Base-by-base conservation (phyloP, 345 rosid species). In the Hibiscus syriacus region DNA sequence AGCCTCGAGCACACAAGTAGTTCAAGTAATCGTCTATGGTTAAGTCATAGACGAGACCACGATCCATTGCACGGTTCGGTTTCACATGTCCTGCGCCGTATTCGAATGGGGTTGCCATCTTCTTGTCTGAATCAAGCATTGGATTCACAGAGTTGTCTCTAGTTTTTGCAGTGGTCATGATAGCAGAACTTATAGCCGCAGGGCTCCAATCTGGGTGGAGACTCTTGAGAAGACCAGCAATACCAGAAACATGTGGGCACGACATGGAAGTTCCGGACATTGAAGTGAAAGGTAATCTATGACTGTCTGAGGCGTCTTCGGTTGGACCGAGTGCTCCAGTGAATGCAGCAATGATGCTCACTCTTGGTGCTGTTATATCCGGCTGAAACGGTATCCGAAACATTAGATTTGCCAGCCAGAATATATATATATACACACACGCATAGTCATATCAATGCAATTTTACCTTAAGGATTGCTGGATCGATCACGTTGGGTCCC, bases 321-420 rank as follows among this genome's bases (percentile, higher is more conserved):
- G 71, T 49, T 14, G 84, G 81, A 2, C 68, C 62, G 0, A 10
- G 54, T 55, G 69, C 75, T 73, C 54, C 67, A 2, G 72, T 55
- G 70, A 16, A 80, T 25, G 85, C 86, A 14, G 86, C 86, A 54
- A 87, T 71, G 36, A 85, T 52, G 57, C 60, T 56, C 48, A 82
- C 79, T 12, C 90, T 89, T 0, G 92, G 89, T 49, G 90, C 88
- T 34, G 77, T 82, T n/a, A 87, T 52, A 74, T 86, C 87, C 32
- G 88, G 88, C 87, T 84, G 73, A 29, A 41, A 76, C 2, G 6
- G 16, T 9, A 3, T 25, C 2, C 1, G 3, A 10, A 38, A 16
- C 0, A 53, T 53, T 53, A 53, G 2, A 23, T 53, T 23, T 22
- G 16, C n/a, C 25, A 23, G 23, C 19, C 5, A 2, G 6, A 13